Evolutionary conservation across 768 basidiomycete species (phyloP), one percentile per base, ranked within the genome.

Genomic region (Austroboletus eburneus): DNA sequence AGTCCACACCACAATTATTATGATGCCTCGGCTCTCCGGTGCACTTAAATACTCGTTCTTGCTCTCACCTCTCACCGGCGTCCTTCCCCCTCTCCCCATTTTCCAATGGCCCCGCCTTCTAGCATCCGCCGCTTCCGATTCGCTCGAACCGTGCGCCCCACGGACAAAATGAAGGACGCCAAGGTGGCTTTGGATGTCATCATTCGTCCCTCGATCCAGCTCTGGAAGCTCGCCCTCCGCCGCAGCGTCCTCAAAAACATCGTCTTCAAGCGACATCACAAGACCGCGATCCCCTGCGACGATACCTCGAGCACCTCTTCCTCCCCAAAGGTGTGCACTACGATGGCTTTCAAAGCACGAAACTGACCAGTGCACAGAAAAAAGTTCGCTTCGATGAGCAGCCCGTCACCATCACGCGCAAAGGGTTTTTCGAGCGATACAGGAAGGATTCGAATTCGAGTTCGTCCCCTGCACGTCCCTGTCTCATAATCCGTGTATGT

Each of bases 11-110:
- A n/a, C n/a, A n/a, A n/a, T n/a, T n/a, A n/a, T 10, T 27, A 27
- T 27, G 10, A 27, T 27, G 25, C 6, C 43, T 33, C 51, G 17
- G 29, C 46, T 43, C 51, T 17, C 29, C 48, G 43, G 39, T 47
- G 22, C 29, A 52, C 58, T 62, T 62, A 63, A 63, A 61, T 63
- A 63, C 51, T 30, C 3, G 21, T n/a, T n/a, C n/a, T n/a, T n/a
- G n/a, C n/a, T n/a, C n/a, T n/a, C n/a, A n/a, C n/a, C n/a, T n/a
- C n/a, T n/a, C n/a, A n/a, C n/a, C n/a, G n/a, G n/a, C n/a, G n/a
- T n/a, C n/a, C n/a, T n/a, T n/a, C n/a, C 25, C 25, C 25, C 25
- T 10, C 13, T 2, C 48, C 23, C 37, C 33, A 20, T 17, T 40
- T n/a, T n/a, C n/a, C n/a, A n/a, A n/a, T n/a, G n/a, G n/a, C n/a